Evolutionary conservation across 2,329 filamentous ascomycete species (phyloP), one percentile per base, ranked within the genome.

Genomic region (Orbilia blumenaviensis): DNA sequence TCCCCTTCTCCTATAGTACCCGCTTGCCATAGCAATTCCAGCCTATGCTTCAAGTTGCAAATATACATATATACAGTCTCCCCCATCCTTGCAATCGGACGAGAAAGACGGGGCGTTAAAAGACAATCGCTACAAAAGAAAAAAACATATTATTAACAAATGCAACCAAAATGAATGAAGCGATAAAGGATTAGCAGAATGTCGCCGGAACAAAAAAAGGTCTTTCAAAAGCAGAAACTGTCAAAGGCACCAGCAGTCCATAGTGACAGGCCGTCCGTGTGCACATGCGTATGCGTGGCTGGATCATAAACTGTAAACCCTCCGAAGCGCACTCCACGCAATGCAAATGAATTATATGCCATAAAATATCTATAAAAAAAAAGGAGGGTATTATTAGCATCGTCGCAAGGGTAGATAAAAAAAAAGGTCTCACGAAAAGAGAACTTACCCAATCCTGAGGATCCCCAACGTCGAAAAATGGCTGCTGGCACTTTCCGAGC

Each of bases 401-500:
- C n/a, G 10, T 41, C 27, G 12, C 29, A 1, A 18, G 16, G 23
- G 8, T 12, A 27, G 2, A 25, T 41, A 60, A 62, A 56, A 61
- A 1, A n/a, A 23, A 14, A 12, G 8, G n/a, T 18, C 21, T 7
- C 23, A 38, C 18, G 12, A 41, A 21, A 14, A 3, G 38, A 32
- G 10, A 16, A 78, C 73, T 38, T 48, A 78, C 78, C 78, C 76
- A 80, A 46, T 78, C 79, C 36, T 77, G 48, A 9, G 74, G 58
- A 25, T 76, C 72, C 36, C 79, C 79, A 48, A 80, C 77, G 34
- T 80, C 79, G 9, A 80, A 29, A 60, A 78, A 79, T 12, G 78
- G 60, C 36, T 78, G 77, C 41, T 78, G 78, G 48, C 78, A 80
- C 58, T 76, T 78, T 1, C 77, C 66, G 48, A 77, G 62, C 79